Conservation (phyloP, 441 rosid species). For the Erodium trifolium region DNA sequence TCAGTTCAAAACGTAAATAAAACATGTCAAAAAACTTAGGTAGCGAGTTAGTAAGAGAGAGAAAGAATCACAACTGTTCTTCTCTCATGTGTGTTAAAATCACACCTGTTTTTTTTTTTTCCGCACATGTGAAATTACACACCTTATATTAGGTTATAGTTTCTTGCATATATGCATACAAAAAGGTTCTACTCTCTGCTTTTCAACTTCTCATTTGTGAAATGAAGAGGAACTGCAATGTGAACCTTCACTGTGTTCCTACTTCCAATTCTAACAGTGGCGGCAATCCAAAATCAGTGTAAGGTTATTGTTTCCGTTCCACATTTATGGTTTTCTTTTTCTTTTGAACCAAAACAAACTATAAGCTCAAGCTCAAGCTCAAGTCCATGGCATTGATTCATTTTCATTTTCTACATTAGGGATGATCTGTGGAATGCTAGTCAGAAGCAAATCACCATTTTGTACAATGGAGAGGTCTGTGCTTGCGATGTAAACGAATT, state of each 20-base stretch:
- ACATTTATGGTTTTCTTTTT: neutral
- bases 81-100: no score
- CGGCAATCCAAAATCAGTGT: neutral
- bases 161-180: constrained; percentile 3
- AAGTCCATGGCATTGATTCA: neutral
- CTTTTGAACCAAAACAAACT: neutral
- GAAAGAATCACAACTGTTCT: neutral
- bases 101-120: no score
- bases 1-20: neutral
- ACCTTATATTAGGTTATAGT: neutral
- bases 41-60: neutral
- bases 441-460: neutral
- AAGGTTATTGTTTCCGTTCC: neutral
- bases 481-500: constrained; percentile 3
- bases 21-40: neutral
- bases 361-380: neutral
- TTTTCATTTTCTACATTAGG: neutral
- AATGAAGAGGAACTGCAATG: constrained; percentile 2
- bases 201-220: neutral
- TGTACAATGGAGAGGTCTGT: neutral
- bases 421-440: neutral
- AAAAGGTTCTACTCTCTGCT: neutral
- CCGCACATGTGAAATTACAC: neutral
- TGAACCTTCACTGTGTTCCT: neutral
- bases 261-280: no score